Evolutionary conservation across 2,329 filamentous ascomycete species (phyloP).

Genomic region (Venturia nashicola): DNA sequence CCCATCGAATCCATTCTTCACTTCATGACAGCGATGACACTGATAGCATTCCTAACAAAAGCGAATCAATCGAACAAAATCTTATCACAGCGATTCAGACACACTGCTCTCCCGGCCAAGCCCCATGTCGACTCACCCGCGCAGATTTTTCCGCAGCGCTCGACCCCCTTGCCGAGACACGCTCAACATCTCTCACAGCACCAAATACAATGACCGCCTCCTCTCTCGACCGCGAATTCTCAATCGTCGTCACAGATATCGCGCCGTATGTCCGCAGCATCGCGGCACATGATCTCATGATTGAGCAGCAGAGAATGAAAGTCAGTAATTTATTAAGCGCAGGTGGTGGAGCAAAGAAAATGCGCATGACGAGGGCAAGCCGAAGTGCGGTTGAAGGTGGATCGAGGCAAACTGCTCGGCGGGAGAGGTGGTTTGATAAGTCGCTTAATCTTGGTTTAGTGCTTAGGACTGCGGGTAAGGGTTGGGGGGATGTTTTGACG

Average conservation of each 20-base stretch:
- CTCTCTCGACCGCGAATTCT: conserved; percentile 61
- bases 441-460: conserved; percentile 40
- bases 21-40: neutral
- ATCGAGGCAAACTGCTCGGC: conserved; percentile 50
- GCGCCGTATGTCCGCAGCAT: conserved; percentile 87
- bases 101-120: neutral
- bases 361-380: conserved; percentile 61
- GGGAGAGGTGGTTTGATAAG: conserved; percentile 60
- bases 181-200: conserved; percentile 18
- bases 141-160: conserved; percentile 36
- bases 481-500: neutral
- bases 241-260: conserved; percentile 59
- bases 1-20: neutral
- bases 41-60: neutral
- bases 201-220: conserved; percentile 49
- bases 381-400: conserved; percentile 69
- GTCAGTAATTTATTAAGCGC: conserved; percentile 52
- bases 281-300: conserved; percentile 58
- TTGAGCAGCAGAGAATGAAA: conserved; percentile 55
- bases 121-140: conserved; percentile 17
- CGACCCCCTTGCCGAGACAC: conserved; percentile 35
- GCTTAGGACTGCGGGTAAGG: neutral
- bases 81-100: neutral
- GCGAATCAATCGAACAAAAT: neutral
- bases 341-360: conserved; percentile 43